Evolutionary conservation across 768 basidiomycete species (phyloP).

Genomic region (Suillus brevipes): DNA sequence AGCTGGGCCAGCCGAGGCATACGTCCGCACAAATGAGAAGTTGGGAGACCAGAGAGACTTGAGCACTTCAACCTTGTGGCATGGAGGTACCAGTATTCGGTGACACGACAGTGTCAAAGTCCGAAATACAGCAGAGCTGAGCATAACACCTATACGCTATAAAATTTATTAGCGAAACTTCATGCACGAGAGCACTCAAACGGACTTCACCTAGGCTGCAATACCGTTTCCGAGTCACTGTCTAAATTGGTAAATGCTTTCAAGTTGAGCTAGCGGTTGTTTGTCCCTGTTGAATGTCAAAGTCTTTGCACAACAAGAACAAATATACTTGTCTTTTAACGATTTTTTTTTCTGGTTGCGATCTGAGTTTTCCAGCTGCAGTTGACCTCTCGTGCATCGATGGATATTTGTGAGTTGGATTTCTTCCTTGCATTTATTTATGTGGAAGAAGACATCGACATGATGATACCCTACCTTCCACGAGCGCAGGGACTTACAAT

Average conservation of each 20-base stretch:
- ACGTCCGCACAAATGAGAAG: neutral
- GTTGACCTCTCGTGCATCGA: neutral
- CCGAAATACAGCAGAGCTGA: neutral
- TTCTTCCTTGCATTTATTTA: neutral
- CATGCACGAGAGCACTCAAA: neutral
- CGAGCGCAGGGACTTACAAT: constrained; percentile 33
- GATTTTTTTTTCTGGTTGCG: constrained; percentile 7
- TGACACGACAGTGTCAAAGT: constrained; percentile 10
- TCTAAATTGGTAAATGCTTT: neutral
- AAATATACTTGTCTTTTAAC: constrained; percentile 15
- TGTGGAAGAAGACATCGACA: constrained; percentile 1
- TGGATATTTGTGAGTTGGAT: constrained; percentile 13
- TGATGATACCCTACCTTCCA: constrained; percentile 34
- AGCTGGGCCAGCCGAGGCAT: constrained; percentile 1
- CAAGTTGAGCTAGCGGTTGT: constrained; percentile 22
- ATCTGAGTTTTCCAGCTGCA: neutral
- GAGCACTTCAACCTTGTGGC: neutral
- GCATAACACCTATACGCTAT: neutral
- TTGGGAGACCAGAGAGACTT: constrained; percentile 8
- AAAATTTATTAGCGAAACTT: neutral
- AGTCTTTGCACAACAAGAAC: constrained; percentile 24
- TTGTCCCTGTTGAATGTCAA: constrained; percentile 26
- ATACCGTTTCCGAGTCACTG: neutral
- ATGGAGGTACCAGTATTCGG: constrained; percentile 6
- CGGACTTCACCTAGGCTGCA: neutral